Evolutionary conservation across 1,284 basidiomycete genomes (phyloP).

Genomic region (Ceratobasidium sp.): DNA sequence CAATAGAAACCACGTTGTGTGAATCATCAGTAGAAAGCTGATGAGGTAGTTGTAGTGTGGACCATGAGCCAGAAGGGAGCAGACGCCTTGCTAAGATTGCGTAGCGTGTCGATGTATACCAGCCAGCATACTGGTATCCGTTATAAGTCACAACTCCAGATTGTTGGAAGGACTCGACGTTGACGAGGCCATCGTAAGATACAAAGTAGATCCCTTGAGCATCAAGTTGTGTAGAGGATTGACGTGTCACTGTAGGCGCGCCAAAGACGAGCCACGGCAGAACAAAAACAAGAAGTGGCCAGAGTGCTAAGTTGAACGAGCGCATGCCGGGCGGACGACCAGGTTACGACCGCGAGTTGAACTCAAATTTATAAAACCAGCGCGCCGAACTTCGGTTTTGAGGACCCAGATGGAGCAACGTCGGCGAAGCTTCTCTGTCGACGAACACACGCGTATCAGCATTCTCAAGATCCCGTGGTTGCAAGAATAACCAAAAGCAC

Average conservation of each 20-base stretch:
- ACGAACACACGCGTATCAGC: not conserved
- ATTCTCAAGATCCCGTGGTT: conserved; percentile 35
- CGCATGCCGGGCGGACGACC: conserved; percentile 11
- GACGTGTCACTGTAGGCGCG: conserved; percentile 33
- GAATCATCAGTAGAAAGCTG: conserved; percentile 46
- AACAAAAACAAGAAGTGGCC: not conserved
- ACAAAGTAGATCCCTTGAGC: conserved; percentile 46
- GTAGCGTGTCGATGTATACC: conserved; percentile 46
- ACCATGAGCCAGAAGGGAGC: conserved; percentile 45
- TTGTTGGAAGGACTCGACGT: conserved; percentile 46
- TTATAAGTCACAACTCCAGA: conserved; percentile 45
- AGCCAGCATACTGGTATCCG: conserved; percentile 49
- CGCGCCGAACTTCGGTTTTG: conserved; percentile 23
- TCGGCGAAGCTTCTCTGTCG: conserved; percentile 4
- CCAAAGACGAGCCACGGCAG: conserved; percentile 13
- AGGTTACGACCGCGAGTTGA: not conserved
- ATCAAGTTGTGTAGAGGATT: conserved; percentile 41
- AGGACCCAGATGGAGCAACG: conserved; percentile 29
- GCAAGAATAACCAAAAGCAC: conserved; percentile 1
- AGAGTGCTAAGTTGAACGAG: not conserved
- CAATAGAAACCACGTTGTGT: conserved; percentile 49
- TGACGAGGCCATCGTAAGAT: conserved; percentile 48
- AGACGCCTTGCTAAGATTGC: conserved; percentile 47
- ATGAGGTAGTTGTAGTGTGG: conserved; percentile 45
- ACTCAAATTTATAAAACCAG: conserved; percentile 6